These are phyloP conservation scores for Starmerella floris DNA, from an alignment of 805 yeast genomes.

Conservation along the genomic window DNA sequence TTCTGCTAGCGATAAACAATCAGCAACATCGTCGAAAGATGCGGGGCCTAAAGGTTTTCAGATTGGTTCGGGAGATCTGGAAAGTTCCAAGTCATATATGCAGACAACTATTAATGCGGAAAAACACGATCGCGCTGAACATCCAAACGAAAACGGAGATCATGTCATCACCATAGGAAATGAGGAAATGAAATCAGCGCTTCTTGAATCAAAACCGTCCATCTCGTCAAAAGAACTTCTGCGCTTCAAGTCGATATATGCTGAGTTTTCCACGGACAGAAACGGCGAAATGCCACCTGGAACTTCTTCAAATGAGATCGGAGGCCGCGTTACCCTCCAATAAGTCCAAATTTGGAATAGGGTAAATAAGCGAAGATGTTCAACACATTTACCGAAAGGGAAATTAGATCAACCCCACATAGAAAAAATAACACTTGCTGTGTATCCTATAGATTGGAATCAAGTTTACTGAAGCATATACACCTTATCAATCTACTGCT, in stretches of 20 bases:
- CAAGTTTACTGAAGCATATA: too few relatives aligned
- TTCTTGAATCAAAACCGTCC: constrained; percentile 75
- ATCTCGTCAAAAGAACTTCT: constrained; percentile 58
- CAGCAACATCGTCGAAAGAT: constrained; percentile 1
- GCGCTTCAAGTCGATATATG: constrained; percentile 52
- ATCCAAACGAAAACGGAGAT: background rate
- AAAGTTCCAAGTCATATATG: constrained; percentile 8
- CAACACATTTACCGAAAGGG: too few relatives aligned
- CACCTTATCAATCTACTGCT: too few relatives aligned
- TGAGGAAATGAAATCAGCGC: constrained; percentile 45
- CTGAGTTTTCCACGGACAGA: constrained; percentile 58
- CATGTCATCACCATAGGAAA: background rate
- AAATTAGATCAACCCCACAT: too few relatives aligned
- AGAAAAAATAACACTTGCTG: too few relatives aligned
- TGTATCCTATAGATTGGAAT: too few relatives aligned
- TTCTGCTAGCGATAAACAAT: background rate
- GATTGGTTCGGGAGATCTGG: constrained; percentile 11
- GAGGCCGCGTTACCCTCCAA: constrained; percentile 76
- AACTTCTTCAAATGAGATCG: constrained; percentile 61
- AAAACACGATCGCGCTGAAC: background rate
- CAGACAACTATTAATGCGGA: background rate
- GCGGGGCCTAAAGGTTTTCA: constrained; percentile 11
- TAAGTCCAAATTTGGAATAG: constrained; percentile 26
- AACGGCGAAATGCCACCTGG: constrained; percentile 87
- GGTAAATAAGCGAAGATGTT: too few relatives aligned